Base-by-base conservation (phyloP, 225 moss, liverwort and hornwort genomes). In the Pseudisothecium myosuroides region DNA sequence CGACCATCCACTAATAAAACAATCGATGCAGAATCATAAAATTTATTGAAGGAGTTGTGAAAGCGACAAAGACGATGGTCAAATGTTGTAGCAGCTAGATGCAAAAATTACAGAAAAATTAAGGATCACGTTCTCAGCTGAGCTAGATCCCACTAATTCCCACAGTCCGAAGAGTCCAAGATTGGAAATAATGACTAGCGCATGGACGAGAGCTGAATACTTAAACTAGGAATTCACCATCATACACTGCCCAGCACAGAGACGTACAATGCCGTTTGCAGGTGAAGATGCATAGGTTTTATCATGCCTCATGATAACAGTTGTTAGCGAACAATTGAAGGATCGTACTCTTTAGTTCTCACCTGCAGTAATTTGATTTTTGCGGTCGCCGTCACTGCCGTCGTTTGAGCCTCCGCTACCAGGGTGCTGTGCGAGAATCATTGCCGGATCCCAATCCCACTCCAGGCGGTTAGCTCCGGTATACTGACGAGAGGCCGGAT, bases 371-470 rank as follows among this genome's bases (percentile, higher is more conserved):
- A 92, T 88, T 87, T 95, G 93, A 75, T 89, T 95, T 86, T 96
- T 97, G 83, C 94, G 93, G 90, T 96, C 96, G 74, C 93, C 92
- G 88, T 98, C 95, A 92, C 87, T 91, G 88, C 93, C 94, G 88
- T 96, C 96, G 81, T 93, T 95, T 56, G 95, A 91, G 85, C 91
- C 92, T 80, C 96, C 96, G 86, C 93, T 93, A 47, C 91, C 94
- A 74, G 95, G 92, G 63, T 96, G 97, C 90, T 96, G 97, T 80
- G 97, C 92, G 76, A 98, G 92, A 93, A 97, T 98, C 97, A 98
- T 97, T 86, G 90, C 80, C 52, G 98, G 92, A 86, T 97, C 97
- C 98, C 98, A 98, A 80, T 98, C 98, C 98, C 98, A 98, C 93
- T 97, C 98, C 88, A 94, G 92, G 39, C 97, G 95, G 93, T 91